Percentiles rank a stretch among this genome's conserved stretches.
Conservation (phyloP, 768 basidiomycete genomes). For the Kwoniella europaea region DNA sequence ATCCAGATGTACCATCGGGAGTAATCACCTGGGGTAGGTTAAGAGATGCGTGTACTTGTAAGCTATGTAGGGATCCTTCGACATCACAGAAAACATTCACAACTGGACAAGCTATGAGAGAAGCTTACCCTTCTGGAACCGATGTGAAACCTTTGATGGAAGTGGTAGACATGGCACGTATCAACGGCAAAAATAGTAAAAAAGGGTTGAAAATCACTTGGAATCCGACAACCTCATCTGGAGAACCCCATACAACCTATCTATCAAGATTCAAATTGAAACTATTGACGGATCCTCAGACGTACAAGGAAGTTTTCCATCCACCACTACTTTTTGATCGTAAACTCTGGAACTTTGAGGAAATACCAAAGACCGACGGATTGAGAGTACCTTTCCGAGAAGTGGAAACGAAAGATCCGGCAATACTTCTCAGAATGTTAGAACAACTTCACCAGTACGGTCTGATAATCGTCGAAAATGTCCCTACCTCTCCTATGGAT, state of each 20-base stretch:
- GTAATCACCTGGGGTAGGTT: constrained; percentile 73
- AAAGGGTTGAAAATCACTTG: constrained; percentile 66
- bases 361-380: constrained; percentile 62
- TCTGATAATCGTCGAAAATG: constrained; percentile 72
- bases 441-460: constrained; percentile 75
- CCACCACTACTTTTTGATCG: constrained; percentile 61
- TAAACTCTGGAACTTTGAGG: constrained; percentile 62
- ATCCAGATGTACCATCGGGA: neutral
- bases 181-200: constrained; percentile 16
- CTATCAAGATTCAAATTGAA: neutral
- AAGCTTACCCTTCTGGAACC: neutral
- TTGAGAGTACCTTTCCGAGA: constrained; percentile 58
- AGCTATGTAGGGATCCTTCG: constrained; percentile 74
- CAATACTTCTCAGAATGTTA: constrained; percentile 64
- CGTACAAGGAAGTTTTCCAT: neutral
- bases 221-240: constrained; percentile 45
- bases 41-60: constrained; percentile 80
- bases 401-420: neutral
- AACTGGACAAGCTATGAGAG: constrained; percentile 14
- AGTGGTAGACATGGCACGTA: neutral
- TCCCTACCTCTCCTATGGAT: constrained; percentile 69
- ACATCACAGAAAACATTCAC: constrained; percentile 64
- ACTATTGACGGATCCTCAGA: neutral
- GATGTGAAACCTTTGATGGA: neutral
- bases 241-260: neutral